Evolutionary conservation across 495 filamentous ascomycete species (phyloP), one percentile per base, ranked within the genome.

Genomic region (Aspergillus taichungensis): DNA sequence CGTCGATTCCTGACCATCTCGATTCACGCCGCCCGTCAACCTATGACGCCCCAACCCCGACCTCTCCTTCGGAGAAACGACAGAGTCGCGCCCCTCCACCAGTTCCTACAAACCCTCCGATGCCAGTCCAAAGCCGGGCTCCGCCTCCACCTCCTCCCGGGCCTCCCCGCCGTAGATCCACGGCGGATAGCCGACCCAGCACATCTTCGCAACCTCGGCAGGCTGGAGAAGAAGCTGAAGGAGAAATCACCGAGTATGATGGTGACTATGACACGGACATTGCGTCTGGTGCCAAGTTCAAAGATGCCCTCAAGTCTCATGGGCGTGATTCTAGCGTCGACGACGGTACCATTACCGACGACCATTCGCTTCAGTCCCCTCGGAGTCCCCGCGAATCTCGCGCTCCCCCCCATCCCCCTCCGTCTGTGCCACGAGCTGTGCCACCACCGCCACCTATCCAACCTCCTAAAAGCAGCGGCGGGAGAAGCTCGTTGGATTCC

Each of bases 241-340:
- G 90, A 35, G 89, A 92, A 57, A 71, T 87, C 31, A 94, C 87
- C 2, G 92, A 96, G 62, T 97, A 97, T 59, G 92, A 98, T 61
- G 92, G 90, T 13, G 92, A 97, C 58, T 97, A 98, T 60, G 92
- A 97, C 53, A 98, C 92, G 33, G 92, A 97, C 61, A 96, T 98
- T 52, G 90, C 85, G 1, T 85, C 94, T 36, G 83, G 87, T 28
- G 88, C 79, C 8, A 84, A 84, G 34, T 85, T 92, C 59, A 92
- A 94, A 64, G 92, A 95, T 68, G 91, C 92, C 4, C 61, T 97
- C 44, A 94, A 88, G 55, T 61, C 86, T 13, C 88, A 95, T 64
- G 80, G 77, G 29, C 77, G 82, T 36, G 87, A 89, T 33, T 79
- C 83, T 14, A 91, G 84, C 63, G 61, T 84, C 49, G 78, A 81